These are phyloP conservation scores for Sporisorium graminicola DNA, from an alignment of 1,284 basidiomycete species.

Conservation along the genomic window DNA sequence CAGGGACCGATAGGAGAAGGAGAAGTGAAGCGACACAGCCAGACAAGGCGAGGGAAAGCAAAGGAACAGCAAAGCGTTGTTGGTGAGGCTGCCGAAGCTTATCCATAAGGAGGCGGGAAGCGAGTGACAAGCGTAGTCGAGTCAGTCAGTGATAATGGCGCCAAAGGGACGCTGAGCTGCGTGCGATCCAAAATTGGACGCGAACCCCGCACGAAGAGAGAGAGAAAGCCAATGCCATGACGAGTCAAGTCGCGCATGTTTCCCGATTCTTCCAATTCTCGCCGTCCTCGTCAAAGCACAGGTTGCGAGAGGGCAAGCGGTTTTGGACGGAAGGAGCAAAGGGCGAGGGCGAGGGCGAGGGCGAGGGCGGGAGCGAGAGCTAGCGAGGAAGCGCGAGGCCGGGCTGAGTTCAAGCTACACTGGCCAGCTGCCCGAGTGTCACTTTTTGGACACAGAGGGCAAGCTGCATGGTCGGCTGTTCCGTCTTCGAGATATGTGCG, in stretches of 20 bases:
- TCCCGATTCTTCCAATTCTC: constrained; percentile 4
- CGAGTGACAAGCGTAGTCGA: background rate
- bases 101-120: background rate
- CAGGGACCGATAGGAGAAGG: too few species aligned
- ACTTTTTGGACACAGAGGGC: constrained; percentile 8
- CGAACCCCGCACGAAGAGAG: background rate
- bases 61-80: background rate
- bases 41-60: too few species aligned
- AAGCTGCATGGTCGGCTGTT: constrained; percentile 17
- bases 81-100: background rate
- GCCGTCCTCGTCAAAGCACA: background rate
- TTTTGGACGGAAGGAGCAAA: too few species aligned
- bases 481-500: constrained; percentile 3
- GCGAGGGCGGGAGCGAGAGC: background rate
- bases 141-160: constrained; percentile 8
- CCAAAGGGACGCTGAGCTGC: constrained; percentile 8
- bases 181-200: constrained; percentile 5
- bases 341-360: background rate
- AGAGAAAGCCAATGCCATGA: background rate
- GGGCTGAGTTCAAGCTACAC: constrained; percentile 6
- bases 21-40: background rate
- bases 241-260: background rate
- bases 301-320: background rate
- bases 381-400: background rate
- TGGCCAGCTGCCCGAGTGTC: constrained; percentile 7